Evolutionary conservation across 2,329 filamentous ascomycete genomes (phyloP), one percentile per base, ranked within the genome.

Genomic region (Plenodomus tracheiphilus): DNA sequence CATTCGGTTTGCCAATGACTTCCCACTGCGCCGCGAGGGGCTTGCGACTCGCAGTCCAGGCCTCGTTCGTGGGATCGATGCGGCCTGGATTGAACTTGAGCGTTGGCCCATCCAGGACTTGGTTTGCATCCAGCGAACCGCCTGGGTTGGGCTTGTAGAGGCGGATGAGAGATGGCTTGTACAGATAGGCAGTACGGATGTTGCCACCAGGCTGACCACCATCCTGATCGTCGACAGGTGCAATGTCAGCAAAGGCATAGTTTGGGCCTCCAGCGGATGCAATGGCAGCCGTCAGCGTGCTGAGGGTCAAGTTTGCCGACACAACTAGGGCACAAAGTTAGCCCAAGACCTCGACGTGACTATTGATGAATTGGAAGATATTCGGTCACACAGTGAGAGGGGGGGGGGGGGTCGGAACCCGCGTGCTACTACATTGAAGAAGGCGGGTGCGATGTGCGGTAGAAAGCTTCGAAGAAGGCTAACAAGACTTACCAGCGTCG

Each of bases 131-230:
- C 1, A 75, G 76, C 36, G 78, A 71, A 35, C 74, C 74, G 39
- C 86, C 86, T 0, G 77, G 78, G 65, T 81, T 84, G 42, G 79
- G 76, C 51, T 84, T 79, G 61, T 78, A 78, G n/a, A 89, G 80
- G 40, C 78, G 76, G 38, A 90, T 65, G 3, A 82, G 68, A 16
- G 79, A 75, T 0, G 85, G 77, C 34, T 85, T 82, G 79, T 88
- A 90, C 10, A 90, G 76, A 71, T 88, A 90, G 0, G 85, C 86
- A 39, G 77, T 76, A 38, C 86, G 86, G 69, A 90, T 89, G 74
- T 90, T 89, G 32, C 85, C 86, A 13, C 87, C 86, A 1, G 85
- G 83, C 52, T 82, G 73, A 28, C 87, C 87, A 49, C 87, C 87
- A 56, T 89, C 85, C 53, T 79, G 59, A 68, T 81, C 77, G 65